A percentile compares a stretch with the other conserved stretches of the same genome.
phyloP scores from a whole-genome alignment of 257 asterid species.

The Eucommia ulmoides region DNA sequence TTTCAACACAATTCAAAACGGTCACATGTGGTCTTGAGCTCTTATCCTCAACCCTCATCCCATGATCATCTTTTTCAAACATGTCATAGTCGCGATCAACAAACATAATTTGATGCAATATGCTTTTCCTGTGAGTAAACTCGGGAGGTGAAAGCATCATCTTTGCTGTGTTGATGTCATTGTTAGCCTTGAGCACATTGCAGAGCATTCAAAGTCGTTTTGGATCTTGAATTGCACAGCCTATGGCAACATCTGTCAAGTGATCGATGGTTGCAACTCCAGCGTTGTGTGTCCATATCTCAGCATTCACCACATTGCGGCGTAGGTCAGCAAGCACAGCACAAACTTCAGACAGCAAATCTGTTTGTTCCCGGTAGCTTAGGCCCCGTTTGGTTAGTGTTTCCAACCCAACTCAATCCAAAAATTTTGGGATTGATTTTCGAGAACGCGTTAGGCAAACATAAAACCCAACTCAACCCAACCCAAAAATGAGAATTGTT shows the following conservation, averaged over 20 bases:
- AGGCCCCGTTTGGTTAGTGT: too few species aligned
- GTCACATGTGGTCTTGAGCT: constrained; percentile 38
- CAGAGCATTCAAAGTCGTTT: constrained; percentile 38
- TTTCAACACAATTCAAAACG: constrained; percentile 48
- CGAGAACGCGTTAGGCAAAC: too few species aligned
- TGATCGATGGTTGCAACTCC: constrained; percentile 79
- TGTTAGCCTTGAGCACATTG: constrained; percentile 49
- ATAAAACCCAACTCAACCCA: too few species aligned
- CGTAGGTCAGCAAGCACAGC: constrained; percentile 64
- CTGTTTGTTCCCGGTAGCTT: constrained; percentile 63
- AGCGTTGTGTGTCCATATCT: constrained; percentile 67
- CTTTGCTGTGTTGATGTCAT: constrained; percentile 41
- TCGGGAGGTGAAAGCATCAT: constrained; percentile 61
- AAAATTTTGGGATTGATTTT: too few species aligned
- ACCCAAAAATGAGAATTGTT: too few species aligned
- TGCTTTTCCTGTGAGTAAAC: constrained; percentile 56
- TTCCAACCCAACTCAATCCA: too few species aligned
- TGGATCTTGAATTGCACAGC: constrained; percentile 52
- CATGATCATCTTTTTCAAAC: constrained; percentile 18
- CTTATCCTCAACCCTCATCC: constrained; percentile 23
- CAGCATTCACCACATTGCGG: constrained; percentile 62
- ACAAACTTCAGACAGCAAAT: constrained; percentile 58
- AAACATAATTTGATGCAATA: constrained; percentile 79
- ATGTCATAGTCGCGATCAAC: constrained; percentile 66
- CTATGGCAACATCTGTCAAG: constrained; percentile 35